Conservation (phyloP, 768 basidiomycete species). For the Calocera cornea region DNA sequence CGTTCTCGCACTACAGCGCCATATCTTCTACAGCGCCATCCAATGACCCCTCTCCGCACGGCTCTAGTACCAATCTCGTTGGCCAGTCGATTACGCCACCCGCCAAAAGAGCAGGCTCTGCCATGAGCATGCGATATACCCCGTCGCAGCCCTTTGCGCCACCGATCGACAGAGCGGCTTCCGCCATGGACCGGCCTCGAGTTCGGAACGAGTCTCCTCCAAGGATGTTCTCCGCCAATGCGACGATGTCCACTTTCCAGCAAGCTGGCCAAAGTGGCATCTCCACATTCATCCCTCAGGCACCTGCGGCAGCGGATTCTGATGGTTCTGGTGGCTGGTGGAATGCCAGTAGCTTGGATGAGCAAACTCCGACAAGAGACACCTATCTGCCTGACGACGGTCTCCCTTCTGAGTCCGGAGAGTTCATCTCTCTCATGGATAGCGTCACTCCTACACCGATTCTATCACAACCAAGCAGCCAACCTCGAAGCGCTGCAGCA, state of each 20-base stretch:
- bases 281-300: conserved; percentile 19
- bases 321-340: conserved; percentile 45
- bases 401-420: conserved; percentile 35
- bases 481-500: conserved; percentile 17
- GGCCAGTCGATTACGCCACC: conserved; percentile 27
- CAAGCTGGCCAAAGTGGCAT: conserved; percentile 4
- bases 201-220: conserved; percentile 24
- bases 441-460: conserved; percentile 32
- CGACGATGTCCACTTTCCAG: conserved; percentile 38
- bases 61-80: conserved; percentile 33
- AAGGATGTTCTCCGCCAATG: conserved; percentile 40
- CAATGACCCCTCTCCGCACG: conserved; percentile 56
- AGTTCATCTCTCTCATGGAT: conserved; percentile 79
- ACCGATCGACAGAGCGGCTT: conserved; percentile 57
- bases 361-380: conserved; percentile 53
- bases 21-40: conserved; percentile 74
- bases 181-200: conserved; percentile 61
- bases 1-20: conserved; percentile 85
- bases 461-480: conserved; percentile 11
- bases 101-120: conserved; percentile 53
- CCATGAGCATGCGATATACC: conserved; percentile 43
- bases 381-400: conserved; percentile 41
- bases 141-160: conserved; percentile 28
- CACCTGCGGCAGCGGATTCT: conserved; percentile 24
- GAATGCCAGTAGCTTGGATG: conserved; percentile 32